Evolutionary conservation across 1,139 yeast genomes (phyloP).

Genomic region (Candida buenavistaensis): DNA sequence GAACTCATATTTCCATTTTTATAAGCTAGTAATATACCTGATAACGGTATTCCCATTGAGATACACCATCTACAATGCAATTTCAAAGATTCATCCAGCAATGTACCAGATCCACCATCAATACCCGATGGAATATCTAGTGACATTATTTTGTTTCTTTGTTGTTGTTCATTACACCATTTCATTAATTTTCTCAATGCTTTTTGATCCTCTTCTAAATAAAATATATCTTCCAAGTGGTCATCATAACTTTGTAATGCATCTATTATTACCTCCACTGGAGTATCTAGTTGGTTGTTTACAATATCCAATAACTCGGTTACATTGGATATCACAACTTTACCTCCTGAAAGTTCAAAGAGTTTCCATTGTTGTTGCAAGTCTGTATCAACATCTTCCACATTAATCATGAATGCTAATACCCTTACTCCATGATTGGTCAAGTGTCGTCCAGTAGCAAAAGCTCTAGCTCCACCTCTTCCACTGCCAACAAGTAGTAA

Average conservation of each 20-base stretch:
- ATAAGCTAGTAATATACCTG: slow-evolving; percentile 65
- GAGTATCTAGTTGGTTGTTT: slow-evolving; percentile 57
- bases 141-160: slow-evolving; percentile 56
- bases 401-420: slow-evolving; percentile 51
- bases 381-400: slow-evolving; percentile 29
- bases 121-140: slow-evolving; percentile 83
- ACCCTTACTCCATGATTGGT: slow-evolving; percentile 74
- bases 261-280: slow-evolving; percentile 76
- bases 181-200: slow-evolving; percentile 48
- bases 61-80: slow-evolving; percentile 54
- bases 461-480: slow-evolving; percentile 71
- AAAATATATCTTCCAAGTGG: slow-evolving; percentile 53
- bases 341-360: slow-evolving; percentile 52
- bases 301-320: slow-evolving; percentile 30
- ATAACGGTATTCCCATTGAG: slow-evolving; percentile 73
- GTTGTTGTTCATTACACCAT: slow-evolving; percentile 67
- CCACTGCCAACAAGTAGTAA: slow-evolving; percentile 72
- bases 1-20: slow-evolving; percentile 38
- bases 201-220: slow-evolving; percentile 40
- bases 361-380: slow-evolving; percentile 47
- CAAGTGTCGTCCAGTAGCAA: slow-evolving; percentile 79
- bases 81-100: slow-evolving; percentile 31
- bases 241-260: slow-evolving; percentile 84
- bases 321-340: slow-evolving; percentile 37
- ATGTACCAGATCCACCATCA: slow-evolving; percentile 80